These are phyloP conservation scores for Castanea crenata DNA, from an alignment of 306 rosid species.

Conservation along the genomic window DNA sequence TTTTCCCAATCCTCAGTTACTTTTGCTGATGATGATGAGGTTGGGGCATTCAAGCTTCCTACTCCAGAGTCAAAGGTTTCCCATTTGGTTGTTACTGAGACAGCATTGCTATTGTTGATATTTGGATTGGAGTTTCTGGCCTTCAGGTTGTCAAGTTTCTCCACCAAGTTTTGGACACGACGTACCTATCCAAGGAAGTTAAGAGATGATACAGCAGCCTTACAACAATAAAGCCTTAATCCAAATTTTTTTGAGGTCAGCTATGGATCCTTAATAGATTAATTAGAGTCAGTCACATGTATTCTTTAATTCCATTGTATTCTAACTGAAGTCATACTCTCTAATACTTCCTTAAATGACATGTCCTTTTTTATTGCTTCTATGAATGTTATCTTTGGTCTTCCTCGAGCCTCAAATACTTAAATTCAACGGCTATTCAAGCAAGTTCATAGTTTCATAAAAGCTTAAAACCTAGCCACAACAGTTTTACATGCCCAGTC, in stretches of 20 bases:
- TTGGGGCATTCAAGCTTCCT: slow-evolving; percentile 61
- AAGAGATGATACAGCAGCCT: slow-evolving; percentile 12
- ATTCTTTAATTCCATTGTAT: no score
- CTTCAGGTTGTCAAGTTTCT: slow-evolving; percentile 58
- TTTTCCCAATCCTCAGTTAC: slow-evolving; percentile 50
- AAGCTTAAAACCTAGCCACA: neutral
- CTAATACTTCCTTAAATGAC: no score
- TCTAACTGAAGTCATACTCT: no score
- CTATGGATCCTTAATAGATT: no score
- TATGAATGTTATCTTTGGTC: no score
- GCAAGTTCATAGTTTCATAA: neutral
- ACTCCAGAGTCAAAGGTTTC: slow-evolving; percentile 65
- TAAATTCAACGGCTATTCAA: neutral
- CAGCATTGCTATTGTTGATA: slow-evolving; percentile 44
- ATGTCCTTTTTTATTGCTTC: no score
- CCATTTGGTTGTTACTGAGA: slow-evolving; percentile 64
- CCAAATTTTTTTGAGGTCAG: no score
- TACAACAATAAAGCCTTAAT: no score
- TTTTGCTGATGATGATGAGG: slow-evolving; percentile 41
- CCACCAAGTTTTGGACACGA: slow-evolving; percentile 73
- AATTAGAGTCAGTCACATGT: no score
- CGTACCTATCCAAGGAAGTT: slow-evolving; percentile 50
- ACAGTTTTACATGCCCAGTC: slow-evolving; percentile 4
- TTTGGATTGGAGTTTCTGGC: slow-evolving; percentile 51
- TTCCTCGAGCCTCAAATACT: neutral